Evolutionary conservation across 1,284 basidiomycete species (phyloP).

Genomic region (Marasmius fiardii): DNA sequence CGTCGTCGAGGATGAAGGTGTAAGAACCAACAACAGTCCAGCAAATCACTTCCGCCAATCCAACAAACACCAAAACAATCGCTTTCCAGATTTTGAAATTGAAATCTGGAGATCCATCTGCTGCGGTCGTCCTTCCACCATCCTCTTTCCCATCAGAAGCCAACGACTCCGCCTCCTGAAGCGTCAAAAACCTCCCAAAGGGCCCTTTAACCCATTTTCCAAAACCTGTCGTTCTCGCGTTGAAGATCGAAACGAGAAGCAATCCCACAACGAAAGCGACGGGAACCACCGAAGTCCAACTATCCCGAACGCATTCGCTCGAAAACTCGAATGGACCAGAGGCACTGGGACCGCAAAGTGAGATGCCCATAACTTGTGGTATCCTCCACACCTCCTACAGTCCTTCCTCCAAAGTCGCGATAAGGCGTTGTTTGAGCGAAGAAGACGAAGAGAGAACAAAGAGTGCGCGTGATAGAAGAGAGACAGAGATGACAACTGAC

Average conservation of each 20-base stretch:
- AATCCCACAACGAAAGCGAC: constrained; percentile 43
- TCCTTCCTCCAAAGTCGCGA: too few species aligned
- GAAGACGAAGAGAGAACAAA: too few species aligned
- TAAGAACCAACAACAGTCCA: constrained; percentile 52
- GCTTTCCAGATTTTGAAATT: constrained; percentile 62
- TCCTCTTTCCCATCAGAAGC: constrained; percentile 18
- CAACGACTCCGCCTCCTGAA: constrained; percentile 58
- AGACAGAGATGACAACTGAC: too few species aligned
- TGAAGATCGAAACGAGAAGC: constrained; percentile 32
- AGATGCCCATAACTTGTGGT: too few species aligned
- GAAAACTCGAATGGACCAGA: constrained; percentile 37
- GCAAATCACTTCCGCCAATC: constrained; percentile 43
- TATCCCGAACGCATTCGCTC: constrained; percentile 48
- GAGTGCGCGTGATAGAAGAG: too few species aligned
- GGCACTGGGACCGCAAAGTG: too few species aligned
- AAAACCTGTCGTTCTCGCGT: too few species aligned
- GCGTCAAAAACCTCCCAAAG: constrained; percentile 53
- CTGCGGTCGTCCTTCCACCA: constrained; percentile 20
- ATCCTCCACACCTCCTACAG: too few species aligned
- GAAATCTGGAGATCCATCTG: constrained; percentile 30
- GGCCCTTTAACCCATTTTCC: too few species aligned
- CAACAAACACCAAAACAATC: constrained; percentile 44
- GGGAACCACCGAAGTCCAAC: constrained; percentile 56
- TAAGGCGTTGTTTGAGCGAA: too few species aligned
- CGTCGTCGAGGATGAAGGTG: constrained; percentile 31